Evolutionary conservation across 2,329 filamentous ascomycete genomes (phyloP).

Genomic region (Colletotrichum echinochloae): DNA sequence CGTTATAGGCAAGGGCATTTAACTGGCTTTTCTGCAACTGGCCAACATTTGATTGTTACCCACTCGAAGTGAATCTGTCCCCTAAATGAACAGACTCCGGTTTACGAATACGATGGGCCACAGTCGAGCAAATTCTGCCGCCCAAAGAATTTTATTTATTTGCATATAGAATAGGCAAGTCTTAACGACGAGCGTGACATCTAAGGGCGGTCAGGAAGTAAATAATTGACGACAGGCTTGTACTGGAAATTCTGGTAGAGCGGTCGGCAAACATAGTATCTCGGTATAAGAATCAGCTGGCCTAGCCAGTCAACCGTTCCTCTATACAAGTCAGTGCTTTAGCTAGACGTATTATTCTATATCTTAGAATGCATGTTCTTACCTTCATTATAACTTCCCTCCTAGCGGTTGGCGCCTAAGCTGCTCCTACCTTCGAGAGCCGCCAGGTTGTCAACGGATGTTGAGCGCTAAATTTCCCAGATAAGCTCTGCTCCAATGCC

Average conservation of each 20-base stretch:
- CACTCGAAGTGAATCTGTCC: background rate
- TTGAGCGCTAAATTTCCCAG: background rate
- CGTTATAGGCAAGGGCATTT: too few relatives aligned
- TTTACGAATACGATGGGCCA: conserved; percentile 18
- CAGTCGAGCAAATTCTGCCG: conserved; percentile 26
- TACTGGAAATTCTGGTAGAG: background rate
- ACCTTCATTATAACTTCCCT: conserved; percentile 15
- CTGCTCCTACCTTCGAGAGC: conserved; percentile 18
- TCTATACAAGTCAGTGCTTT: background rate
- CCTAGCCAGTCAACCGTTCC: background rate
- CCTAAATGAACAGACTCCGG: background rate
- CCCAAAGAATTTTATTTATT: conserved; percentile 6
- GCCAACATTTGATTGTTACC: conserved; percentile 10
- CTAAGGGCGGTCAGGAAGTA: background rate
- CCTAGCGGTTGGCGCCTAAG: conserved; percentile 18
- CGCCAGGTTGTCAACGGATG: conserved; percentile 31
- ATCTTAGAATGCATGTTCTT: conserved; percentile 20
- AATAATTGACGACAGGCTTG: background rate
- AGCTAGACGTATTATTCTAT: too few relatives aligned
- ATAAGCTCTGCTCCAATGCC: background rate
- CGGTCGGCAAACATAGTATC: background rate
- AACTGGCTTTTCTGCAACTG: too few relatives aligned
- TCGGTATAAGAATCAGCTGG: conserved; percentile 19
- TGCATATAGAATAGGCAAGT: background rate
- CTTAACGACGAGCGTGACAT: conserved; percentile 1